These are phyloP conservation scores for Cladosporium velox DNA, from an alignment of 2,329 filamentous ascomycete genomes.

Conservation along the genomic window DNA sequence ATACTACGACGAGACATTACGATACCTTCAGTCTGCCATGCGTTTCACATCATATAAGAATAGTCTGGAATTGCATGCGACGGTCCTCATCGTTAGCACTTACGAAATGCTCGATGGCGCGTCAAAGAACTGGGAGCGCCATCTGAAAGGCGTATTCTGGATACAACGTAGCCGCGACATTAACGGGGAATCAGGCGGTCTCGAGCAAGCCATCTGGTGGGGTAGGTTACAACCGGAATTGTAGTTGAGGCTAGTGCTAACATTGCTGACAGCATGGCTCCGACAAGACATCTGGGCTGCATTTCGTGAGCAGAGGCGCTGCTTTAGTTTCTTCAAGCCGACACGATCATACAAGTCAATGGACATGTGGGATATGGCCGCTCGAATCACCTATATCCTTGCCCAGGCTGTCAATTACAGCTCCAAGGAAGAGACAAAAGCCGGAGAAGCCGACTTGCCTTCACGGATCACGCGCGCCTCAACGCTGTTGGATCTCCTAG, in stretches of 20 bases:
- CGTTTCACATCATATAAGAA: slow-evolving; percentile 59
- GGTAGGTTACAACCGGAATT: not conserved
- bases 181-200: slow-evolving; percentile 58
- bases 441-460: slow-evolving; percentile 44
- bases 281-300: slow-evolving; percentile 68
- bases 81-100: slow-evolving; percentile 61
- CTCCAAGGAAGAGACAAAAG: slow-evolving; percentile 52
- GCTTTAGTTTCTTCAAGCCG: slow-evolving; percentile 61
- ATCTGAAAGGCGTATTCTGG: slow-evolving; percentile 67
- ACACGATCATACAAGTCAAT: slow-evolving; percentile 52
- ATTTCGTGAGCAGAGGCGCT: slow-evolving; percentile 58
- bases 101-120: slow-evolving; percentile 68
- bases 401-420: slow-evolving; percentile 61
- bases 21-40: slow-evolving; percentile 63
- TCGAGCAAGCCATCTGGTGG: slow-evolving; percentile 65
- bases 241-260: not conserved
- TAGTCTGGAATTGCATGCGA: slow-evolving; percentile 60
- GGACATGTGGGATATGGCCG: slow-evolving; percentile 56
- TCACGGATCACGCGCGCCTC: slow-evolving; percentile 45
- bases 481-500: slow-evolving; percentile 50
- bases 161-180: slow-evolving; percentile 65
- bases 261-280: slow-evolving; percentile 44
- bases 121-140: slow-evolving; percentile 60
- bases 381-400: slow-evolving; percentile 56
- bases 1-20: slow-evolving; percentile 65